phyloP scores from a whole-genome alignment of 2,329 filamentous ascomycete species.

The Metarhizium sp. region DNA sequence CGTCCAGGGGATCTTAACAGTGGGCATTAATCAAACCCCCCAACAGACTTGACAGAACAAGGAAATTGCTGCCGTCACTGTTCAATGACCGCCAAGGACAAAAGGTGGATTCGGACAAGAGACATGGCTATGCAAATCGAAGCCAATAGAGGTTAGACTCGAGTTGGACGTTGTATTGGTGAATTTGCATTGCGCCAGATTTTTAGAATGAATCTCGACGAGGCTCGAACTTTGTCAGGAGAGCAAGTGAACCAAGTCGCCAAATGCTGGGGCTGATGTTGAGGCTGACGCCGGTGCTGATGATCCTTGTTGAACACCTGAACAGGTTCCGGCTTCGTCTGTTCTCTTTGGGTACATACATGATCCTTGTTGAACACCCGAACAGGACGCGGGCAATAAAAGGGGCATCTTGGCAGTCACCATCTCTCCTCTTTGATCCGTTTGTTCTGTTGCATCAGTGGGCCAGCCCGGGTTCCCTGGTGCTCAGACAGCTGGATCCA shows the following conservation, averaged over 20 bases:
- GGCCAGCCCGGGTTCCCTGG: background rate
- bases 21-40: slow-evolving; percentile 8
- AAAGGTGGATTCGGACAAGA: background rate
- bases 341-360: too few species aligned
- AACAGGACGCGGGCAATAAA: background rate
- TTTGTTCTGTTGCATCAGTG: background rate
- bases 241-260: background rate
- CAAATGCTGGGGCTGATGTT: background rate
- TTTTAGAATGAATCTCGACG: too few species aligned
- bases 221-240: background rate
- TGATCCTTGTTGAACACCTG: too few species aligned
- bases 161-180: background rate
- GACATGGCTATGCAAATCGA: background rate
- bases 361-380: background rate
- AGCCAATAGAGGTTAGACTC: background rate
- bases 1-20: background rate
- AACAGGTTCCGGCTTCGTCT: too few species aligned
- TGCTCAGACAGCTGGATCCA: background rate
- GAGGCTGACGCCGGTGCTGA: too few species aligned
- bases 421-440: background rate
- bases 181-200: too few species aligned
- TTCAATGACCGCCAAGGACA: background rate
- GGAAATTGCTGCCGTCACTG: background rate
- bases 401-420: background rate
- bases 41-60: background rate